These are phyloP conservation scores for Trichophyton verrucosum DNA, from an alignment of 2,329 filamentous ascomycete genomes.

Conservation along the genomic window DNA sequence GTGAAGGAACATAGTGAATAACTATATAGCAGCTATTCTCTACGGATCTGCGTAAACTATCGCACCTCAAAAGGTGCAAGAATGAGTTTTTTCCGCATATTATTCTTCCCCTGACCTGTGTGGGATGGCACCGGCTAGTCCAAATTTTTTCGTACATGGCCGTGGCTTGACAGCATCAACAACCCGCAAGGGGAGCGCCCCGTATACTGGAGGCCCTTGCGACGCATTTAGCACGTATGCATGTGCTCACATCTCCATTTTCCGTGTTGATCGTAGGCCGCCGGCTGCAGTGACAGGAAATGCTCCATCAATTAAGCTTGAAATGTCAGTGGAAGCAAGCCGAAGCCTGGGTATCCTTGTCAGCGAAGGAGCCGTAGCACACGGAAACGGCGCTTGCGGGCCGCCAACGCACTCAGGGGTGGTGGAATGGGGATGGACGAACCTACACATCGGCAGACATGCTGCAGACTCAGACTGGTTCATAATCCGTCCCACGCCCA, in stretches of 20 bases:
- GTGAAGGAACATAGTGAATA: not conserved
- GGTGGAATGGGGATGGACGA: not conserved
- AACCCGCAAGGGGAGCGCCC: not conserved
- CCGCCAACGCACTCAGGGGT: not conserved
- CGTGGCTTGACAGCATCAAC: not conserved
- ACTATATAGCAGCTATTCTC: not conserved
- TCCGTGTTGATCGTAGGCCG: not conserved
- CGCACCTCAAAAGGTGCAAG: not conserved
- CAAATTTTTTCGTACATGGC: not conserved
- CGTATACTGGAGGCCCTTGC: not conserved
- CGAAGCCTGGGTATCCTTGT: not conserved
- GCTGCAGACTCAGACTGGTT: not conserved
- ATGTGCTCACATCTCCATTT: not conserved
- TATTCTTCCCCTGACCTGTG: not conserved
- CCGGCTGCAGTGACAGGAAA: not conserved
- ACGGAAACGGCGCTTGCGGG: not conserved
- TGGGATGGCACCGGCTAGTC: not conserved
- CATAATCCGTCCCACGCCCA: not conserved
- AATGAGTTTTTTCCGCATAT: not conserved
- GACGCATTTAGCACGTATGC: not conserved
- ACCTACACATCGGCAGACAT: not conserved
- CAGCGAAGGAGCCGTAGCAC: not conserved
- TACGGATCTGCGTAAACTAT: not conserved
- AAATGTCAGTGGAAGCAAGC: not conserved
- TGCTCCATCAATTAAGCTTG: not conserved